Base-by-base conservation (phyloP, 2,329 filamentous ascomycete genomes). In the Colletotrichum tofieldiae region DNA sequence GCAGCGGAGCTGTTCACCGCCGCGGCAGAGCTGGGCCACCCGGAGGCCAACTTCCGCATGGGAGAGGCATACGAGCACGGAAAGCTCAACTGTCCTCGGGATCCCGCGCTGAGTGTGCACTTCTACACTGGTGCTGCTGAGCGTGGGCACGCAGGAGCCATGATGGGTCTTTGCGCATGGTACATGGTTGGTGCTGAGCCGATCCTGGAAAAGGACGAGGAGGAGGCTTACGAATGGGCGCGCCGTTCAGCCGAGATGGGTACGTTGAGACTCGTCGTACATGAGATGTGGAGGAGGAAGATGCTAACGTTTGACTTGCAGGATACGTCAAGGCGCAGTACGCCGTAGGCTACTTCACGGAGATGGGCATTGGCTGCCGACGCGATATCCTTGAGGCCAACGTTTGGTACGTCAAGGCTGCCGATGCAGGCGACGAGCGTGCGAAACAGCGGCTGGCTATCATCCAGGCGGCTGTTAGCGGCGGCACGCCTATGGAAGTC, bases 161-260 rank as follows among this genome's bases (percentile, higher is more conserved):
- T 98, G 95, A 98, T 99, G 95, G 96, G 96, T 5, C 87, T 99
- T 11, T 99, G 96, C 82, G 96, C 96, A 14, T 99, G 96, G 96
- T 99, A 98, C 82, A 93, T 98, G 88, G 93, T 98, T 51, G 96
- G 96, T 14, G 96, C 96, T 1, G 93, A 95, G 76, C 95, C 95
- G 0, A 91, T 98, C 18, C 84, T 99, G 29, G 95, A 98, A 73
- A 98, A 96, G 83, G 96, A 99, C 77, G 96, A 98, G 81, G 93
- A 93, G 76, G 96, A 99, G 82, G 96, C 96, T 12, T 98, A 97
- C 78, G 95, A 98, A 81, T 99, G 96, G 96, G 95, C 96, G 20
- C 91, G 91, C 78, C 92, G 92, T 78, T 94, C 96, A 66, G 96
- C 96, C 41, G 93, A 96, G 74, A 87, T 92, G 75, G 95, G 96